Base-by-base conservation (phyloP, 2,329 filamentous ascomycete genomes). In the Colletotrichum sp. region DNA sequence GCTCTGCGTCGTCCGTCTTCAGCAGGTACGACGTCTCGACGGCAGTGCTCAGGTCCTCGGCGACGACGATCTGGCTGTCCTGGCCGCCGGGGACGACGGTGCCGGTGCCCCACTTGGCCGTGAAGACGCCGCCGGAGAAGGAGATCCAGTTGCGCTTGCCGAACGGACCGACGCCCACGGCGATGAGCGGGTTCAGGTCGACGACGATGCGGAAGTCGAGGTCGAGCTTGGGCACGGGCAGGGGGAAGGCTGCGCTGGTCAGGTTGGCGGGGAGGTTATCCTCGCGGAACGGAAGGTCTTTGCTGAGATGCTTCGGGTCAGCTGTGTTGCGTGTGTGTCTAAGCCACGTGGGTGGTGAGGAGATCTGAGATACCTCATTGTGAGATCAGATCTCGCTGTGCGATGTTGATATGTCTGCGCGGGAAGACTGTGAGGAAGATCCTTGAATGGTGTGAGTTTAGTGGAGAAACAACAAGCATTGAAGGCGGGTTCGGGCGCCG, bases 161-260 rank as follows among this genome's bases (percentile, higher is more conserved):
- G 80, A 39, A 82, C 79, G 67, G 86, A 84, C 74, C 74, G 15
- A 82, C 80, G 34, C 87, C 88, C 52, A 89, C 84, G 26, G 84
- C 83, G 13, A 88, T 84, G 36, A 85, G 82, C 21, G 86, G 85
- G 75, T 87, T 86, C 32, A 89, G 81, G 21, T 82, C 82, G 16
- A 89, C 87, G 55, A 86, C 86, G 80, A 90, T 86, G 71, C 88
- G 87, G 78, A 90, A 89, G 79, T 90, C 88, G 61, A 89, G 88
- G 67, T 84, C 85, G 66, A 89, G 84, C 48, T 83, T 84, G 7
- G 88, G 88, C 79, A 85, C 84, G 16, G 88, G 87, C 67, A 90
- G 85, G 6, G 83, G 83, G 39, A 88, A 77, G 55, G 82, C 80
- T 21, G 87, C 85, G 77, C 85, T 84, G n/a, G 86, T 85, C 48